phyloP scores from a whole-genome alignment of 2,329 filamentous ascomycete species.

The Phialocephala sp. region DNA sequence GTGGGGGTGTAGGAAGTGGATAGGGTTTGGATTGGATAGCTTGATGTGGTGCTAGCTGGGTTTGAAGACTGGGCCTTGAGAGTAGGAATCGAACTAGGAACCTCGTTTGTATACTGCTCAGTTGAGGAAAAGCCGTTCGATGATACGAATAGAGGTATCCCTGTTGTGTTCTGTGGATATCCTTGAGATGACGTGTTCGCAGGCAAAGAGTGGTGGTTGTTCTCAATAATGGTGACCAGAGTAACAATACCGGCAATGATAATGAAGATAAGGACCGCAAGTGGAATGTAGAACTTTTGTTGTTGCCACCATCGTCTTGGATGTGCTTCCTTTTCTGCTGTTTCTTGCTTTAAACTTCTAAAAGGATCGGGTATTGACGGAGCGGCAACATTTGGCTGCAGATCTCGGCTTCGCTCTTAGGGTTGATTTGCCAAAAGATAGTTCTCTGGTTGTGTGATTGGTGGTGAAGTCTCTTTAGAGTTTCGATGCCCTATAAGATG shows the following conservation, averaged over 20 bases:
- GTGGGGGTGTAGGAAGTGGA: background rate
- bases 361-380: no score
- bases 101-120: background rate
- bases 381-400: background rate
- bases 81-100: background rate
- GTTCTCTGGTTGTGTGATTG: background rate
- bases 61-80: background rate
- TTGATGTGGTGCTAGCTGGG: background rate
- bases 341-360: no score
- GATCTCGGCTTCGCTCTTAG: background rate
- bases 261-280: background rate
- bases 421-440: background rate
- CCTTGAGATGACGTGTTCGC: background rate
- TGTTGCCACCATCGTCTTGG: background rate
- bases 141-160: background rate
- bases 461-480: background rate
- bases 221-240: background rate
- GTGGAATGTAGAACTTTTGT: background rate
- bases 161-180: background rate
- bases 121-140: background rate
- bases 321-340: no score
- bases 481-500: background rate
- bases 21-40: background rate
- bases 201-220: background rate
- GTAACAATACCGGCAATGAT: background rate